Percentiles rank a stretch among this genome's conserved stretches.
Conservation (phyloP, 768 basidiomycete genomes). For the Rossbeevera mucosa region DNA sequence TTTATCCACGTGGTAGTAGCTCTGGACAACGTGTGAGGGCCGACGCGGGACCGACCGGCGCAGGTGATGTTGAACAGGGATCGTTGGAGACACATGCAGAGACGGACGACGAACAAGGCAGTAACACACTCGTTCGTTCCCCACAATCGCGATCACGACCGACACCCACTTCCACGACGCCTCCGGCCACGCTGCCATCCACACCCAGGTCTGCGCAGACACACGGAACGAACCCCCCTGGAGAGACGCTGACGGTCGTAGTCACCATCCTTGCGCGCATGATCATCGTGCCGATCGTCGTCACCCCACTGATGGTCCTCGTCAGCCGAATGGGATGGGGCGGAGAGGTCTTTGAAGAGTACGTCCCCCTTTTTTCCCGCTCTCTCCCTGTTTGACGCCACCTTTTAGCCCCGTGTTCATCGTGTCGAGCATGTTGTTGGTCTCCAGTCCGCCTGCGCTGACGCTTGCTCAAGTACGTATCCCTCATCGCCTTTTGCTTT, state of each 20-base stretch:
- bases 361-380: slow-evolving; percentile 39
- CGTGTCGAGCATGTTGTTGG: slow-evolving; percentile 75
- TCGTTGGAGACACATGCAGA: slow-evolving; percentile 4
- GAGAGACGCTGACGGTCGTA: slow-evolving; percentile 81
- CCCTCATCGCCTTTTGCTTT: not conserved
- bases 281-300: slow-evolving; percentile 74
- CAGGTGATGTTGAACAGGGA: slow-evolving; percentile 8
- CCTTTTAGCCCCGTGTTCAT: slow-evolving; percentile 69
- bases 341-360: slow-evolving; percentile 66
- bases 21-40: not conserved
- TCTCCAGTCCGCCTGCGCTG: slow-evolving; percentile 78
- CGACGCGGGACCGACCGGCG: not conserved
- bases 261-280: slow-evolving; percentile 82
- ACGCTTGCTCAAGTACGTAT: slow-evolving; percentile 54
- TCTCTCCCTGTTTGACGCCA: not conserved
- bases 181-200: not conserved
- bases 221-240: slow-evolving; percentile 33
- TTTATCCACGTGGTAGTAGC: slow-evolving; percentile 1
- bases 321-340: slow-evolving; percentile 47
- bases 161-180: not conserved
- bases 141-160: not conserved
- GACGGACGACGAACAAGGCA: not conserved
- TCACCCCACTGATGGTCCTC: slow-evolving; percentile 72
- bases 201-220: not conserved
- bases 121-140: not conserved